Conservation (phyloP, 257 asterid genomes). For the Solanum arcanum region DNA sequence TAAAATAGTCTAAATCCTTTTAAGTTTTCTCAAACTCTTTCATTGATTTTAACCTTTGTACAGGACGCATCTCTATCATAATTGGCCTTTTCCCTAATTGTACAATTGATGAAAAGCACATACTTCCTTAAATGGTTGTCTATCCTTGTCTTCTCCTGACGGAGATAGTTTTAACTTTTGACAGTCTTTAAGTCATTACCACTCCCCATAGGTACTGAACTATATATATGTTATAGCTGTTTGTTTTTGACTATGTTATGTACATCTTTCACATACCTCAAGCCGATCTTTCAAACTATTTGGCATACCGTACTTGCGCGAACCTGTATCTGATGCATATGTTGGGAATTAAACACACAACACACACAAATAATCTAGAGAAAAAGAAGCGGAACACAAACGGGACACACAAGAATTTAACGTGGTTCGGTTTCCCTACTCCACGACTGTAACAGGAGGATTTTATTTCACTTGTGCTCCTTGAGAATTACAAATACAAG, state of each 20-base stretch:
- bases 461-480: no score
- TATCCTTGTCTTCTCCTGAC: not conserved
- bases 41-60: not conserved
- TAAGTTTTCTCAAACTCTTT: not conserved
- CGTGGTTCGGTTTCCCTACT: no score
- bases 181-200: not conserved
- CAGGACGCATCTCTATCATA: not conserved
- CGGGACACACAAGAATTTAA: no score
- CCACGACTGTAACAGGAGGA: no score
- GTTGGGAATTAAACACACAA: no score
- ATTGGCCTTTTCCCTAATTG: not conserved
- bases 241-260: not conserved
- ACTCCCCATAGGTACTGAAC: not conserved
- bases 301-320: not conserved
- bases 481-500: no score
- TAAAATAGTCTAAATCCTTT: not conserved
- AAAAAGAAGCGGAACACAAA: no score
- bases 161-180: not conserved
- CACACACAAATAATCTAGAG: no score
- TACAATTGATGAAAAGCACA: not conserved
- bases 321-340: not conserved
- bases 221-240: not conserved
- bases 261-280: not conserved
- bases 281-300: not conserved
- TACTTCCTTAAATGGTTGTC: not conserved